Conservation (phyloP, 2,329 filamentous ascomycete species). For the Orbilia ellipsospora region DNA sequence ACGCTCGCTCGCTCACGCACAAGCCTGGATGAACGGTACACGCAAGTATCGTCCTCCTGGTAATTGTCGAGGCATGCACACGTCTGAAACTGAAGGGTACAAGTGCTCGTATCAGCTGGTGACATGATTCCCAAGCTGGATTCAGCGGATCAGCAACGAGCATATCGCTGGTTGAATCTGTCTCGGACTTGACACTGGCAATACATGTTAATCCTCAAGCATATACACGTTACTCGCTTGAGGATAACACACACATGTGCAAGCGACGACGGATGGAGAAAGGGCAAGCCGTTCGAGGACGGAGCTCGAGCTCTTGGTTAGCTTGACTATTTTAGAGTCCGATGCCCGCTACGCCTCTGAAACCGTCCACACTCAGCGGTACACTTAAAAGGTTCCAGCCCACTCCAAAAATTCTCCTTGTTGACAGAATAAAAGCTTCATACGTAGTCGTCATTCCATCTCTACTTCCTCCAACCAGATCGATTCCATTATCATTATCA, state of each 20-base stretch:
- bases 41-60: not conserved
- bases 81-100: not conserved
- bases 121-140: no score
- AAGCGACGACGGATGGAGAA: constrained; percentile 1
- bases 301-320: constrained; percentile 25
- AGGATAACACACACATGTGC: no score
- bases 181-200: no score
- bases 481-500: constrained; percentile 11
- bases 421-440: not conserved
- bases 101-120: constrained; percentile 5
- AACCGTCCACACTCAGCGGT: not conserved
- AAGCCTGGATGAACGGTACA: not conserved
- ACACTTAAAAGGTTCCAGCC: no score
- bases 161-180: no score
- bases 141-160: no score
- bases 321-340: not conserved
- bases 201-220: no score
- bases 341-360: not conserved
- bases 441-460: not conserved
- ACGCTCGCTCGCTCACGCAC: no score
- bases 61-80: not conserved
- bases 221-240: no score
- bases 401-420: not conserved
- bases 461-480: constrained; percentile 2
- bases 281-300: constrained; percentile 34